A percentile compares a stretch with the other conserved stretches of the same genome.
Evolutionary conservation across 768 basidiomycete genomes (phyloP).

Genomic region (Naganishia vaughanmartiniae): DNA sequence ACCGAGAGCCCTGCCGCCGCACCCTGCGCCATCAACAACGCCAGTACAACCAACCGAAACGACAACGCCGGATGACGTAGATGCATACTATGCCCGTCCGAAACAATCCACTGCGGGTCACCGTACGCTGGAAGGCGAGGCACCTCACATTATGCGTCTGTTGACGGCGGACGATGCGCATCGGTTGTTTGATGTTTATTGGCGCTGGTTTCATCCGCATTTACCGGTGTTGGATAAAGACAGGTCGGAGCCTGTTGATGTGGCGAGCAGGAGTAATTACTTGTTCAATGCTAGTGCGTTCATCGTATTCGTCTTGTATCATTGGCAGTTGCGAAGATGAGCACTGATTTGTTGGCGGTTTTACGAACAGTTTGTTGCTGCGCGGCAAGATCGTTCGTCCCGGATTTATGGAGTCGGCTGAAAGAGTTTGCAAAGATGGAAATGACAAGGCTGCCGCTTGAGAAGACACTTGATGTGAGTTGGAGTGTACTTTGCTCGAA

Average conservation of each 20-base stretch:
- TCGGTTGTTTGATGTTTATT: constrained; percentile 39
- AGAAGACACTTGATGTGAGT: constrained; percentile 43
- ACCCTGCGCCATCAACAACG: background rate
- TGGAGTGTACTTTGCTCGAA: background rate
- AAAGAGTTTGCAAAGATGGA: constrained; percentile 39
- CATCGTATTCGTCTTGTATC: no score
- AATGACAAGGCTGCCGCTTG: constrained; percentile 42
- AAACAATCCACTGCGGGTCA: constrained; percentile 24
- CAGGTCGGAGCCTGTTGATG: constrained; percentile 32
- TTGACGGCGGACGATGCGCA: constrained; percentile 38
- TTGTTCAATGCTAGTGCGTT: constrained; percentile 44
- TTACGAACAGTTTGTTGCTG: constrained; percentile 38
- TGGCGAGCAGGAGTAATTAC: constrained; percentile 42
- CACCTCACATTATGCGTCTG: constrained; percentile 42
- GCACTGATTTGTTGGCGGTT: no score
- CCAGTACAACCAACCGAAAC: background rate
- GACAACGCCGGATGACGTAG: constrained; percentile 2
- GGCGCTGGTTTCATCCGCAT: constrained; percentile 39
- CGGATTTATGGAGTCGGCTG: constrained; percentile 36
- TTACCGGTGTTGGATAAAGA: constrained; percentile 37
- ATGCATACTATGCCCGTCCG: constrained; percentile 36
- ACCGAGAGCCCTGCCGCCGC: no score
- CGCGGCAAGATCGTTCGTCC: constrained; percentile 37
- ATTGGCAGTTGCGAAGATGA: no score
- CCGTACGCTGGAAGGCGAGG: constrained; percentile 36